These are phyloP conservation scores for Rhodomyrtus tomentosa DNA, from an alignment of 345 rosid species.

Conservation along the genomic window DNA sequence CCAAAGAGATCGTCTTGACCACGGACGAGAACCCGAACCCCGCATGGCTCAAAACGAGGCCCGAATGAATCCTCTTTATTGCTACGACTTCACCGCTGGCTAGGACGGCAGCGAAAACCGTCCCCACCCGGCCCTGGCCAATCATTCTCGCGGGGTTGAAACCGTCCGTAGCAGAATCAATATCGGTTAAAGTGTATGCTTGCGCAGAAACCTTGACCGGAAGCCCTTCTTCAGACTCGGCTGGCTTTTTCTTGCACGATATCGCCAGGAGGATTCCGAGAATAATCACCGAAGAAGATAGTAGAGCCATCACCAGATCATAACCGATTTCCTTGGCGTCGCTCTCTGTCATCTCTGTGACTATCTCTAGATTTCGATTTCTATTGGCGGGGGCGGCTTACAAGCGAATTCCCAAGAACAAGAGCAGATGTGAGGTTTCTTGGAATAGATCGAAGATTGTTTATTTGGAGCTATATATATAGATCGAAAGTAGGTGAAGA, in stretches of 20 bases:
- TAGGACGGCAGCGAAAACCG: constrained; percentile 47
- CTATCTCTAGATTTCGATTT: not conserved
- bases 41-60: constrained; percentile 55
- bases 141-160: constrained; percentile 45
- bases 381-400: not conserved
- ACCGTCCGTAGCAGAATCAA: constrained; percentile 65
- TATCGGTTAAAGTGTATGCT: constrained; percentile 39
- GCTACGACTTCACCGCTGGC: constrained; percentile 35
- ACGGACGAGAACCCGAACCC: constrained; percentile 54
- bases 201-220: constrained; percentile 21
- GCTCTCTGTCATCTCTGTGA: constrained; percentile 15
- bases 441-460: not conserved
- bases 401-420: not conserved
- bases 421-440: not conserved
- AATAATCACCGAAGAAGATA: constrained; percentile 24
- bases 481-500: not conserved
- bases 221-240: constrained; percentile 32
- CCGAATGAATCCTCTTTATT: constrained; percentile 65
- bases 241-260: constrained; percentile 43
- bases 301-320: constrained; percentile 31
- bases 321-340: constrained; percentile 32
- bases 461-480: not conserved
- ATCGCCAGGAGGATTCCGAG: constrained; percentile 34
- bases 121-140: constrained; percentile 57
- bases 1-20: constrained; percentile 49